Percentiles rank a stretch among this genome's conserved stretches.
These are phyloP conservation scores for Xerophyta viscosa DNA, from an alignment of 106 monocot genomes.

Conservation along the genomic window DNA sequence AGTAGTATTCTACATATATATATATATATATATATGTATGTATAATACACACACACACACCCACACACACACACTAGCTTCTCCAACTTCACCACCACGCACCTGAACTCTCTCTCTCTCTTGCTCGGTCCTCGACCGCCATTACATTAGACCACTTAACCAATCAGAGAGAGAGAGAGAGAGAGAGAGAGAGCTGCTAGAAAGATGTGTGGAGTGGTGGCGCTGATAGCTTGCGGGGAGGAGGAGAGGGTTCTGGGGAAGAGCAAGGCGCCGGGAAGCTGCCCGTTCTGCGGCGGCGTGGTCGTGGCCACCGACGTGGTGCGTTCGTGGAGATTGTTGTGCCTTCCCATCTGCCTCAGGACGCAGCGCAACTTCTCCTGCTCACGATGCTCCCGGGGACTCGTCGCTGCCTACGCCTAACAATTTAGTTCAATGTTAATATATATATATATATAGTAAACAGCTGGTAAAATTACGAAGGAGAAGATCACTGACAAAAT, in stretches of 20 bases:
- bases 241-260: constrained; percentile 38
- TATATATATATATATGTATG: too few species aligned
- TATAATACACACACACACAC: too few species aligned
- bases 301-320: constrained; percentile 49
- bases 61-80: too few species aligned
- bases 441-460: too few species aligned
- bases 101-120: too few species aligned
- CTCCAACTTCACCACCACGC: too few species aligned
- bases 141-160: too few species aligned
- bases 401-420: constrained; percentile 6
- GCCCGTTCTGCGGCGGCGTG: constrained; percentile 45
- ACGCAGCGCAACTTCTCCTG: constrained; percentile 44
- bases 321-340: constrained; percentile 23
- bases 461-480: too few species aligned
- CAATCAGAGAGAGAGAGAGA: constrained; percentile 9
- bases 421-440: neutral
- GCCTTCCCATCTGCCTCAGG: constrained; percentile 42
- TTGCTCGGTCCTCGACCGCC: too few species aligned
- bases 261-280: constrained; percentile 44
- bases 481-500: too few species aligned
- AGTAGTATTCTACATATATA: too few species aligned
- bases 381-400: constrained; percentile 34
- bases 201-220: constrained; percentile 2
- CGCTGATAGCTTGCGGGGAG: constrained; percentile 18
- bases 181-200: neutral